Base-by-base conservation (phyloP, 495 filamentous ascomycete species). In the Beverwykella pulmonaria region DNA sequence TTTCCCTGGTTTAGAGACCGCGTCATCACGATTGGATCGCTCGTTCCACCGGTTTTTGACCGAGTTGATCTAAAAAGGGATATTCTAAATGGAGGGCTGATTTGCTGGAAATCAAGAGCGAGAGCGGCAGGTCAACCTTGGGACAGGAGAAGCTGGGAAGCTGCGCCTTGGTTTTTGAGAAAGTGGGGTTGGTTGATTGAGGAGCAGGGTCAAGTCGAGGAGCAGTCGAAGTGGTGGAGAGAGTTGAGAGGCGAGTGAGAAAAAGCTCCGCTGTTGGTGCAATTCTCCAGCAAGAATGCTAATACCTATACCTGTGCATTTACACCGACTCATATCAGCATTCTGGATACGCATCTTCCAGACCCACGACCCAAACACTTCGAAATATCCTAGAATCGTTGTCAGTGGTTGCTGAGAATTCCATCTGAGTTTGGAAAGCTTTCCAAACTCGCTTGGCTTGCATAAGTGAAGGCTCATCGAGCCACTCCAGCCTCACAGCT, bases 181-280 rank as follows among this genome's bases (percentile, higher is more conserved):
- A 64, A 64, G 53, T 64, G 61, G 61, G 52, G 23, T 14, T 64
- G 61, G 61, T 27, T 64, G 52, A 29, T 56, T 34, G 61, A 64
- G 26, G 52, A 64, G 15, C 23, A 50, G 12, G 52, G 61, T 22
- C 47, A 57, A 34, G 39, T 64, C 19, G 61, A 64, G 53, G 34
- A 50, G 53, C 52, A 64, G 41, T 56, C 52, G 17, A 47, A 26
- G 27, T 64, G 61, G 61, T 64, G 61, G 61, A 47, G 61, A 26
- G 52, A 20, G n/a, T 50, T 64, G 20, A 56, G 61, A 32, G 55
- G 39, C 4, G 55, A 53, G n/a, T 48, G 30, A 34, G 30, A 34
- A 34, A 34, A 12, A 12, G 30, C 12, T 12, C 5, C 4, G n/a
- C n/a, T n/a, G 30, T 34, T 4, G 30, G 5, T 34, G 30, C 30